These are phyloP conservation scores for Diddensiella transvaalensis DNA, from an alignment of 805 yeast genomes.

Conservation along the genomic window DNA sequence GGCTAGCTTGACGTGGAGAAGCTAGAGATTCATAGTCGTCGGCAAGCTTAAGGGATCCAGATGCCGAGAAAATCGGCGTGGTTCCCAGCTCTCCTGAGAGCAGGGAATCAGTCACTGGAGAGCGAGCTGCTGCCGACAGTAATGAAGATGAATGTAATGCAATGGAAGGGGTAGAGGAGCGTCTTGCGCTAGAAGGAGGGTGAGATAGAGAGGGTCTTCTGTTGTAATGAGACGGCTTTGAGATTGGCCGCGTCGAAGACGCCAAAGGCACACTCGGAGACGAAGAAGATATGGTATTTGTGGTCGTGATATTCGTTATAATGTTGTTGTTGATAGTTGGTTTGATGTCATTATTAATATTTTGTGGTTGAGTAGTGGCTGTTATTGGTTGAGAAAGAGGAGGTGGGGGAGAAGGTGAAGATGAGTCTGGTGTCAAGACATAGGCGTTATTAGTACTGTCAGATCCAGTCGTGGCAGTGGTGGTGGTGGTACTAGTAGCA, in stretches of 20 bases:
- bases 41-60: conserved; percentile 1
- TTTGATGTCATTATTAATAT: not conserved
- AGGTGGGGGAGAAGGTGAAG: conserved; percentile 12
- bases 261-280: conserved; percentile 17
- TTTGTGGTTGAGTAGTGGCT: no score
- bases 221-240: conserved; percentile 8
- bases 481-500: conserved; percentile 4
- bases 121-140: conserved; percentile 9
- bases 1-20: conserved; percentile 18
- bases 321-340: not conserved
- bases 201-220: conserved; percentile 18
- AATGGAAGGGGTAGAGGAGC: conserved; percentile 13
- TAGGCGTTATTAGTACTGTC: conserved; percentile 7
- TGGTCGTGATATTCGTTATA: conserved; percentile 8
- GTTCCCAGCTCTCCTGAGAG: conserved; percentile 5
- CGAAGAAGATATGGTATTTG: conserved; percentile 7
- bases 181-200: conserved; percentile 17
- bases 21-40: conserved; percentile 23
- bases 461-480: not conserved
- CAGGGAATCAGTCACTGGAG: conserved; percentile 20
- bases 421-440: conserved; percentile 10
- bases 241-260: conserved; percentile 17
- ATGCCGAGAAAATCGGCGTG: conserved; percentile 1
- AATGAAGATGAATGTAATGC: conserved; percentile 11
- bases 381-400: no score